A percentile compares a stretch with the other conserved stretches of the same genome.
Conservation (phyloP, 2,329 filamentous ascomycete species). For the Fusarium pininemorale region DNA sequence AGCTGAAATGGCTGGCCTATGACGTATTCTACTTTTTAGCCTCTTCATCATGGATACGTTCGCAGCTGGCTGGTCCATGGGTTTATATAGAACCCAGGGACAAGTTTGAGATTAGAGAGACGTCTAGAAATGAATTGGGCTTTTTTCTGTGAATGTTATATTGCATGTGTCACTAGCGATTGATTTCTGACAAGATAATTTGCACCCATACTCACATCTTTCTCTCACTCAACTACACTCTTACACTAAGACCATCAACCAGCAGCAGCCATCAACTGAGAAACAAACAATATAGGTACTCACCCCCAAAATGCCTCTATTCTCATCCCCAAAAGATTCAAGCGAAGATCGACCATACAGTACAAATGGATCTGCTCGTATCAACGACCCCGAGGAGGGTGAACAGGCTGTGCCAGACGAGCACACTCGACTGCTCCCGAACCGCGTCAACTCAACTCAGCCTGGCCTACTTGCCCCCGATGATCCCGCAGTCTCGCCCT, state of each 20-base stretch:
- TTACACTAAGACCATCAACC: not conserved
- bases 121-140: not conserved
- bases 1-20: conserved; percentile 28
- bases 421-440: conserved; percentile 74
- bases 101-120: not conserved
- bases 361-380: conserved; percentile 10
- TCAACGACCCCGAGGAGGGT: conserved; percentile 33
- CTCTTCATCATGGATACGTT: conserved; percentile 16
- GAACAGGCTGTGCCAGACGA: conserved; percentile 54
- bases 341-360: conserved; percentile 28
- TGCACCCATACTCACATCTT: not conserved
- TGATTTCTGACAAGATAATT: not conserved
- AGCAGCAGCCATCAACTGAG: not conserved
- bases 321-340: conserved; percentile 42
- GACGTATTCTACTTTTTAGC: conserved; percentile 41
- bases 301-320: conserved; percentile 45
- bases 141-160: conserved; percentile 3
- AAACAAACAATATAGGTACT: not conserved
- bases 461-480: conserved; percentile 51
- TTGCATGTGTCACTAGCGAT: not conserved
- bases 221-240: not conserved
- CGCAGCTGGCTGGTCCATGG: not conserved
- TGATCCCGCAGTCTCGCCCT: conserved; percentile 76
- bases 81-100: conserved; percentile 26
- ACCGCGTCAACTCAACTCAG: conserved; percentile 63